Evolutionary conservation across 148 eudicot genomes (phyloP), one percentile per base, ranked within the genome.

Genomic region (Diospyros lotus): DNA sequence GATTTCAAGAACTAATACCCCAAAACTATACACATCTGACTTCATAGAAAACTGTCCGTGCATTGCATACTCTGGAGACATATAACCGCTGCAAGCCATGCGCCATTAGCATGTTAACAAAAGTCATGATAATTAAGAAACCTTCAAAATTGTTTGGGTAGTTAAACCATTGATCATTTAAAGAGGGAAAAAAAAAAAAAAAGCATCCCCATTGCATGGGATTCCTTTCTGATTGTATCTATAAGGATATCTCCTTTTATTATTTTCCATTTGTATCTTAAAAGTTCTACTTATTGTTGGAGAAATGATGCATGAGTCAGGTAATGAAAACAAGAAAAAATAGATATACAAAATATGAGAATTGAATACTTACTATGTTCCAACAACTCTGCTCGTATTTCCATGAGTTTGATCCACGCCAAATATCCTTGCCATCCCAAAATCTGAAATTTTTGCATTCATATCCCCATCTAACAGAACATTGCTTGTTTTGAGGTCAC

Each of bases 331-430:
- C n/a, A 59, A 40, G n/a, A 3, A 46, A 12, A 61, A 45, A 48
- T 4, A 9, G 2, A 55, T n/a, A 59, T 3, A 44, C 2, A 1
- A 9, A 28, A 56, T 56, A 39, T 0, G 39, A 2, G 12, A 43
- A 46, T 42, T n/a, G 10, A 62, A 6, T 3, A 85, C 89, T 83
- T 76, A 86, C 89, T 78, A 82, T 64, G 87, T 86, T 6, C 89
- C 87, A 13, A 71, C 87, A 39, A 84, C 62, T 80, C 68, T 64
- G 66, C 40, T 83, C 9, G 88, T 80, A 53, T 73, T 73, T 46
- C 71, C 82, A 11, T 76, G 84, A 55, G 82, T 69, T 71, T 83
- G 84, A 68, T 86, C 89, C 7, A 50, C 76, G 3, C 67, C 54
- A 71, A 83, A 77, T 2, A 86, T 62, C 69, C 58, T 86, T 1